Percentiles rank a stretch among this genome's conserved stretches.
These are phyloP conservation scores for Mollisia scopiformis DNA, from an alignment of 2,329 filamentous ascomycete genomes.

Conservation along the genomic window DNA sequence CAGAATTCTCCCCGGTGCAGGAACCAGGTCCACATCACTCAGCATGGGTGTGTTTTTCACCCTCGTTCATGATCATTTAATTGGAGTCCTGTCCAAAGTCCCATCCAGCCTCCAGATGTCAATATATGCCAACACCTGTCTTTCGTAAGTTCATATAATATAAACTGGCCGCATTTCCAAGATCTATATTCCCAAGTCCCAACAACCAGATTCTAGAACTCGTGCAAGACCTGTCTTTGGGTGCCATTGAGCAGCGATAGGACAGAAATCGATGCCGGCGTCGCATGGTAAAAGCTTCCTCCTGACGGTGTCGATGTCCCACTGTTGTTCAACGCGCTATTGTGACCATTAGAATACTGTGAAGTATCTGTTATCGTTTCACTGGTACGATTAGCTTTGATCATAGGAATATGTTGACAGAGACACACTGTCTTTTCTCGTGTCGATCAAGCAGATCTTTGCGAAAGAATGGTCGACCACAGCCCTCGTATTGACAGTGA, in stretches of 20 bases:
- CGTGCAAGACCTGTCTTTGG: background rate
- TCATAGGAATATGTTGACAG: background rate
- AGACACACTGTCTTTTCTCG: slow-evolving; percentile 5
- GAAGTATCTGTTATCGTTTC: background rate
- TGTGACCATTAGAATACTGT: background rate
- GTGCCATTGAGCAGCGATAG: background rate
- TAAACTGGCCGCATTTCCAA: no score
- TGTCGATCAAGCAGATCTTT: slow-evolving; percentile 11
- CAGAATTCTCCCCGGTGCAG: no score
- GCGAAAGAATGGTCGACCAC: slow-evolving; percentile 6
- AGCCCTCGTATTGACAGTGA: slow-evolving; percentile 1
- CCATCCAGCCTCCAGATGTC: no score
- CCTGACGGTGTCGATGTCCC: background rate
- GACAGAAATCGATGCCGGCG: background rate
- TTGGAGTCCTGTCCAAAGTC: no score
- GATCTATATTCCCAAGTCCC: no score
- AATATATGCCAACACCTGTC: no score
- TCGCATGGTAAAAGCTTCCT: background rate
- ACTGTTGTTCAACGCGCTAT: background rate
- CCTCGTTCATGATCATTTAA: no score
- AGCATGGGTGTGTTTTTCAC: no score
- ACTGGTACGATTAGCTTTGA: background rate
- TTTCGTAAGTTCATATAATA: no score
- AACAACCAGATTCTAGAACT: background rate
- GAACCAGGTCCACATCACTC: no score